phyloP scores from a whole-genome alignment of 2,329 filamentous ascomycete species.

The Fusarium gaditjirri region DNA sequence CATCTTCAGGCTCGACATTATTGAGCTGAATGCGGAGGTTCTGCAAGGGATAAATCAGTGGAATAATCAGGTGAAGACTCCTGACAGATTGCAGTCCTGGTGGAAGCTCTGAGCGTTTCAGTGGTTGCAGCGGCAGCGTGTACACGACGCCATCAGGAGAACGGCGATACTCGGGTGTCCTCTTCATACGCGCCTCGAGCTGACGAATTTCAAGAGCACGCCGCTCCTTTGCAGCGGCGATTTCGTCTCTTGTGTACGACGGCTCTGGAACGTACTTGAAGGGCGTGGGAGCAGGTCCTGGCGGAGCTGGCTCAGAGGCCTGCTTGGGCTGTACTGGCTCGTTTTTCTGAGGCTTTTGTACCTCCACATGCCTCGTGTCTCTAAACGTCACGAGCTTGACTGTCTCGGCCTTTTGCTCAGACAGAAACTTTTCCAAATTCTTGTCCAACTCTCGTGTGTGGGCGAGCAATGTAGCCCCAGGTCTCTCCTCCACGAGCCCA shows the following conservation, averaged over 20 bases:
- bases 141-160: constrained; percentile 76
- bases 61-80: constrained; percentile 75
- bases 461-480: constrained; percentile 68
- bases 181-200: constrained; percentile 78
- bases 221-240: constrained; percentile 68
- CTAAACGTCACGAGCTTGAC: constrained; percentile 73
- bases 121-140: constrained; percentile 75
- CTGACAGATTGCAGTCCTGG: constrained; percentile 68
- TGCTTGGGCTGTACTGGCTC: constrained; percentile 15
- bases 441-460: constrained; percentile 78
- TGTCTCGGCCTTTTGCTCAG: constrained; percentile 76
- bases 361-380: constrained; percentile 62
- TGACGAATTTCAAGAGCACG: constrained; percentile 75
- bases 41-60: constrained; percentile 77
- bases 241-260: constrained; percentile 68
- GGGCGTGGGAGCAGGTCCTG: constrained; percentile 31
- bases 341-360: constrained; percentile 15
- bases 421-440: constrained; percentile 75
- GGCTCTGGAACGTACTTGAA: constrained; percentile 55
- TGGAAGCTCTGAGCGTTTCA: constrained; percentile 69
- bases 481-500: constrained; percentile 66
- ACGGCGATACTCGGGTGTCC: constrained; percentile 73
- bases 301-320: constrained; percentile 10
- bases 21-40: constrained; percentile 73
- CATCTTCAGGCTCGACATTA: constrained; percentile 69